Conservation (phyloP, 495 filamentous ascomycete genomes). For the Venustampulla echinocandica region DNA sequence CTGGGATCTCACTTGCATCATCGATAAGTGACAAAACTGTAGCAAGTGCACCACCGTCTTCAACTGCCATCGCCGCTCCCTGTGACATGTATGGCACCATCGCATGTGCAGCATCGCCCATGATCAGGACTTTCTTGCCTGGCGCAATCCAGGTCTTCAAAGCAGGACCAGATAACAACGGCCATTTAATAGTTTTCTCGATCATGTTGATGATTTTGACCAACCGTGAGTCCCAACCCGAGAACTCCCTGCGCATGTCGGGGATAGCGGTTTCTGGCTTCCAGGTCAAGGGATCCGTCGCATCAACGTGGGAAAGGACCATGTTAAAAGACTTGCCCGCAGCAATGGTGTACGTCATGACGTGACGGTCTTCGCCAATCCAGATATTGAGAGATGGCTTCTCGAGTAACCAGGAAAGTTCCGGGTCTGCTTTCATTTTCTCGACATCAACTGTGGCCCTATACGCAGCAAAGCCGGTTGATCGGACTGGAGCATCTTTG, state of each 20-base stretch:
- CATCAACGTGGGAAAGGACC: conserved; percentile 38
- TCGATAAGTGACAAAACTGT: conserved; percentile 13
- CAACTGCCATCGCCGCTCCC: conserved; percentile 23
- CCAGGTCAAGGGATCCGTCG: conserved; percentile 31
- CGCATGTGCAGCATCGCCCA: conserved; percentile 43
- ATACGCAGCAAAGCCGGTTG: conserved; percentile 29
- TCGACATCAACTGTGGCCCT: conserved; percentile 34
- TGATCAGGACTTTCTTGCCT: conserved; percentile 28
- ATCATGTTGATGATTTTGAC: conserved; percentile 29
- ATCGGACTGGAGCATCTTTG: conserved; percentile 15
- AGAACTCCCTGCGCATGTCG: conserved; percentile 34
- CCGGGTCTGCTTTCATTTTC: conserved; percentile 31
- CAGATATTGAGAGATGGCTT: conserved; percentile 36
- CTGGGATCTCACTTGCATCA: conserved; percentile 2
- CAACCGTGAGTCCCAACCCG: conserved; percentile 33
- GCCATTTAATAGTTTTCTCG: conserved; percentile 33
- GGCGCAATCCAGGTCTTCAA: conserved; percentile 28
- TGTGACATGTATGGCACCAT: conserved; percentile 30
- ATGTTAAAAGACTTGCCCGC: conserved; percentile 40
- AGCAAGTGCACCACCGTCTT: conserved; percentile 32
- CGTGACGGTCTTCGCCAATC: conserved; percentile 31
- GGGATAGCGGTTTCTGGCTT: conserved; percentile 28
- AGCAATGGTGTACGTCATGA: conserved; percentile 44
- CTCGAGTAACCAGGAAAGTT: conserved; percentile 32
- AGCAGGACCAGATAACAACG: conserved; percentile 25